A percentile compares a stretch with the other conserved stretches of the same genome.
phyloP scores from a whole-genome alignment of 306 rosid species.

The Malus sieversii region DNA sequence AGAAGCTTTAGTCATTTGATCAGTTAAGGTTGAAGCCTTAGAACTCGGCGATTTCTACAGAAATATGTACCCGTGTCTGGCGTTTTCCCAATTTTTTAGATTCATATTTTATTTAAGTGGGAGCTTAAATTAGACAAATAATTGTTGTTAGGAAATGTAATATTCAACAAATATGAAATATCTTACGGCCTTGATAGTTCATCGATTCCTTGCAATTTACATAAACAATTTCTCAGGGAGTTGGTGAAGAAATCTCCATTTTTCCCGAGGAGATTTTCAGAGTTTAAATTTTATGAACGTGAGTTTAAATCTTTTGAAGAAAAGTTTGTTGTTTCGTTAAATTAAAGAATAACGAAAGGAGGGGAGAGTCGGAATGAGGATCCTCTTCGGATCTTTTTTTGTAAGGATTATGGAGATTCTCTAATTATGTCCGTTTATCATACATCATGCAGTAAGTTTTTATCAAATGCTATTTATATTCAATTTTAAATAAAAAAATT shows the following conservation, averaged over 20 bases:
- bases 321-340: too few species aligned
- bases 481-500: too few species aligned
- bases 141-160: background rate
- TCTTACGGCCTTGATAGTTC: background rate
- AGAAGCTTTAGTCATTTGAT: constrained; percentile 34
- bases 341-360: too few species aligned
- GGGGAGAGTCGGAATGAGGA: background rate
- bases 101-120: background rate
- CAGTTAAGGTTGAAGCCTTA: too few species aligned
- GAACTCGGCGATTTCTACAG: background rate
- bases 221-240: background rate
- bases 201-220: background rate
- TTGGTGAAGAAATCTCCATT: background rate
- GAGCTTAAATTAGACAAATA: background rate
- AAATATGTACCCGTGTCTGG: background rate
- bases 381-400: too few species aligned
- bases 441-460: too few species aligned
- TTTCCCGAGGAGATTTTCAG: background rate
- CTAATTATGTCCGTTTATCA: too few species aligned
- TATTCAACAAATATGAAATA: background rate
- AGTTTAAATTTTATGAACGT: background rate
- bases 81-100: background rate
- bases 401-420: too few species aligned
- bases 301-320: background rate
- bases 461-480: too few species aligned